Evolutionary conservation across 2,329 filamentous ascomycete genomes (phyloP).

Genomic region (Xylariaceae sp.): DNA sequence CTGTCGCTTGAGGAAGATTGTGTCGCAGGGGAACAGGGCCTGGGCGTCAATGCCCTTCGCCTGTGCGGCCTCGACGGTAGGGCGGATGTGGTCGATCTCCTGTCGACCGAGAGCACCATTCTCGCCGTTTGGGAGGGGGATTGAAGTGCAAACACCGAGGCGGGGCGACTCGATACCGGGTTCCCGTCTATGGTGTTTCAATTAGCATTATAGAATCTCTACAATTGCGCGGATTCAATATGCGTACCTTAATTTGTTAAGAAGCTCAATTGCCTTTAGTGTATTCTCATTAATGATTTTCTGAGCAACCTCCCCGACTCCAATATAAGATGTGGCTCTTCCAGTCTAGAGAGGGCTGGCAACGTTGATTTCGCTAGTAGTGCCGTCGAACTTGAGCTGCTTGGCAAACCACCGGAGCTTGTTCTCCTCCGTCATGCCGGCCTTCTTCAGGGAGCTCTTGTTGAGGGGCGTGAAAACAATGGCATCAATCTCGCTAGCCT

Average conservation of each 20-base stretch:
- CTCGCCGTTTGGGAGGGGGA: conserved; percentile 34
- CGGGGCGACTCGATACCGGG: conserved; percentile 30
- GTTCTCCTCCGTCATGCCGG: conserved; percentile 34
- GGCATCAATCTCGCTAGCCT: conserved; percentile 27
- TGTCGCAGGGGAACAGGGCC: conserved; percentile 33
- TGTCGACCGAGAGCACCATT: conserved; percentile 32
- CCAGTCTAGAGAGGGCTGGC: conserved; percentile 28
- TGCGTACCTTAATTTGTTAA: conserved; percentile 25
- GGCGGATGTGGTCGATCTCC: conserved; percentile 32
- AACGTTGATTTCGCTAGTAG: conserved; percentile 34
- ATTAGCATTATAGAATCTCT: not conserved
- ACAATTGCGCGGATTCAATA: not conserved
- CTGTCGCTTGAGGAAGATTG: conserved; percentile 31
- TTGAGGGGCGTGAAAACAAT: conserved; percentile 33
- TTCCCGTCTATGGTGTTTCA: conserved; percentile 23
- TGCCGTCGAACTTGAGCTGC: conserved; percentile 27
- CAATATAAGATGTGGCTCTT: conserved; percentile 32
- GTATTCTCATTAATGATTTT: conserved; percentile 26
- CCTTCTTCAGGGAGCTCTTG: conserved; percentile 32
- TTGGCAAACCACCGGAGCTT: conserved; percentile 35
- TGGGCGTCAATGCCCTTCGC: conserved; percentile 27
- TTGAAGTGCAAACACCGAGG: conserved; percentile 32
- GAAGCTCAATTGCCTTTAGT: conserved; percentile 25
- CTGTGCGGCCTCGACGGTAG: conserved; percentile 26
- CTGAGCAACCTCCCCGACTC: conserved; percentile 27